phyloP scores from a whole-genome alignment of 371 early-diverging fungal species.

The Phascolomyces articulosus region DNA sequence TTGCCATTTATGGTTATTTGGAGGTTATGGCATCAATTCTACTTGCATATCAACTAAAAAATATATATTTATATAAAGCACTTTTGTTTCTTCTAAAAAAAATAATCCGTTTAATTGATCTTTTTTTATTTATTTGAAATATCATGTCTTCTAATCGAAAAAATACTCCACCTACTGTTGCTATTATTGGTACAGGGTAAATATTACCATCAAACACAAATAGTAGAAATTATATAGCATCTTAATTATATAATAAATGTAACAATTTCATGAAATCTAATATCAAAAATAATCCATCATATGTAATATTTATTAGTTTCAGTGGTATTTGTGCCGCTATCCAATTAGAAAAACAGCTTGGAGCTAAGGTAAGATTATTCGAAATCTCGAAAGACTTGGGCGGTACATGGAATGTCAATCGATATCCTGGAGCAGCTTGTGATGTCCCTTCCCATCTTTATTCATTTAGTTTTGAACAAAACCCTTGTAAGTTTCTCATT shows the following conservation, averaged over 20 bases:
- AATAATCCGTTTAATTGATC: too few species aligned
- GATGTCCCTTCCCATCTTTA: slow-evolving; percentile 63
- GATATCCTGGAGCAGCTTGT: slow-evolving; percentile 65
- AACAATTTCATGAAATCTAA: not conserved
- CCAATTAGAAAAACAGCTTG: slow-evolving; percentile 52
- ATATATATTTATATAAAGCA: too few species aligned
- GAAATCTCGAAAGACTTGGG: slow-evolving; percentile 57
- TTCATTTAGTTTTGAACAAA: slow-evolving; percentile 49
- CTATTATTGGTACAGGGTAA: slow-evolving; percentile 30
- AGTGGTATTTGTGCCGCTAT: slow-evolving; percentile 63
- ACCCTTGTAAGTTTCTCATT: too few species aligned
- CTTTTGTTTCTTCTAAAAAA: too few species aligned
- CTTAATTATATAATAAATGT: too few species aligned
- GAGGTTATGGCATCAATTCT: too few species aligned
- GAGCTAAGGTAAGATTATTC: slow-evolving; percentile 47
- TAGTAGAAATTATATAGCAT: too few species aligned
- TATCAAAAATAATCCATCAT: not conserved
- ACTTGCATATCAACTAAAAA: too few species aligned
- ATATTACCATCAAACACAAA: too few species aligned
- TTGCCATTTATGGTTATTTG: too few species aligned
- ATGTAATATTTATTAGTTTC: slow-evolving; percentile 34
- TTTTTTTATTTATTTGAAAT: too few species aligned
- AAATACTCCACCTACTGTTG: slow-evolving; percentile 13
- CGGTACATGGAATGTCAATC: slow-evolving; percentile 62
- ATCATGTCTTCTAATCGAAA: too few species aligned